A percentile compares a stretch with the other conserved stretches of the same genome.
These are phyloP conservation scores for Jamesozyma lodderae DNA, from an alignment of 805 yeast species.

Conservation along the genomic window DNA sequence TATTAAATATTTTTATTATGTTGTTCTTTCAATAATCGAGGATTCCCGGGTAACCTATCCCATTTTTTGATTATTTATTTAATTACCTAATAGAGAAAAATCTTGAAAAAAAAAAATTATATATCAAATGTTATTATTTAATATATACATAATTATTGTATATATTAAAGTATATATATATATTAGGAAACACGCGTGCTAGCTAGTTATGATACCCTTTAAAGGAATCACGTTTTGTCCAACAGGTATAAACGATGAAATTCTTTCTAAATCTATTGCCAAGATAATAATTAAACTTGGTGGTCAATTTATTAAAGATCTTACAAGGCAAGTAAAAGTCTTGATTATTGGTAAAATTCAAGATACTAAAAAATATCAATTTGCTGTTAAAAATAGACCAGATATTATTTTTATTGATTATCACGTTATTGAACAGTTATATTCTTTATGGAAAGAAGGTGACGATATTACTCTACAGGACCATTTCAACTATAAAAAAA, in stretches of 20 bases:
- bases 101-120: too few relatives aligned
- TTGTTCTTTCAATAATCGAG: too few relatives aligned
- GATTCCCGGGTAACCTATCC: too few relatives aligned
- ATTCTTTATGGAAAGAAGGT: constrained; percentile 27
- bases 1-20: too few relatives aligned
- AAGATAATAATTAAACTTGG: constrained; percentile 47
- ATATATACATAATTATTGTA: too few relatives aligned
- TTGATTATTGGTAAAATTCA: constrained; percentile 45
- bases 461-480: constrained; percentile 15
- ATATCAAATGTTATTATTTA: too few relatives aligned
- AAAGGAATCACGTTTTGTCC: constrained; percentile 45
- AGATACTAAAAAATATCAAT: constrained; percentile 23
- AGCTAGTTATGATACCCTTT: constrained; percentile 31
- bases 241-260: constrained; percentile 38
- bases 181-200: neutral
- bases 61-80: too few relatives aligned
- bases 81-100: too few relatives aligned
- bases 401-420: constrained; percentile 22
- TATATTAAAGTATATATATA: neutral
- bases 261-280: constrained; percentile 36
- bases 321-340: constrained; percentile 52
- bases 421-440: constrained; percentile 15
- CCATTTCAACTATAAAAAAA: constrained; percentile 6
- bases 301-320: constrained; percentile 46
- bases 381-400: constrained; percentile 21